Conservation (phyloP, 352 stramenopile species). For the Blastocystis sp. region DNA sequence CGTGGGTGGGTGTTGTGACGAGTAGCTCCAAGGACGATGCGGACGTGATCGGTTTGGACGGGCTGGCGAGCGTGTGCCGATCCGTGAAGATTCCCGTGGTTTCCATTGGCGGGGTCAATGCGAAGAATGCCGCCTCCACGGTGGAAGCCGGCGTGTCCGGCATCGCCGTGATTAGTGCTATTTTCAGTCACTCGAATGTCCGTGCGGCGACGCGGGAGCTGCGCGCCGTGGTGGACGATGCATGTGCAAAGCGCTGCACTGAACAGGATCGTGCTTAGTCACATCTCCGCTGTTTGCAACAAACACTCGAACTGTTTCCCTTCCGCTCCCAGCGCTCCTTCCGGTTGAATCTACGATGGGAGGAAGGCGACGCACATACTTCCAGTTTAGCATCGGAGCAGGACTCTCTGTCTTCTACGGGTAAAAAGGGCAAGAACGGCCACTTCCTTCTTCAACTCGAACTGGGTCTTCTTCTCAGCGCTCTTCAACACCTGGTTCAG, state of each 20-base stretch:
- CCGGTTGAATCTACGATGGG: conserved; percentile 39
- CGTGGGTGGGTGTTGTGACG: background rate
- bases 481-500: conserved; percentile 1
- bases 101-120: conserved; percentile 64
- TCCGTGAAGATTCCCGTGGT: conserved; percentile 62
- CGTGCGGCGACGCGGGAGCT: conserved; percentile 31
- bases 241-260: conserved; percentile 22
- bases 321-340: conserved; percentile 64
- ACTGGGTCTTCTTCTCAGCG: background rate
- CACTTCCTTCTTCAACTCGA: conserved; percentile 12
- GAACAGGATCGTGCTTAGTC: conserved; percentile 14
- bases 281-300: conserved; percentile 18
- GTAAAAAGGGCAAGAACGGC: background rate
- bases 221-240: conserved; percentile 36
- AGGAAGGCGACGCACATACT: background rate
- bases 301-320: conserved; percentile 41
- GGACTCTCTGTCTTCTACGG: conserved; percentile 2
- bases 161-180: conserved; percentile 67
- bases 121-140: conserved; percentile 20
- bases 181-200: conserved; percentile 50
- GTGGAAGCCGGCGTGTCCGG: conserved; percentile 38
- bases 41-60: conserved; percentile 51
- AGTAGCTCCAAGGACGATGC: conserved; percentile 65
- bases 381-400: conserved; percentile 47
- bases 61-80: conserved; percentile 22